Evolutionary conservation across 345 rosid species (phyloP), one percentile per base, ranked within the genome.

Genomic region (Erodium maritimum): DNA sequence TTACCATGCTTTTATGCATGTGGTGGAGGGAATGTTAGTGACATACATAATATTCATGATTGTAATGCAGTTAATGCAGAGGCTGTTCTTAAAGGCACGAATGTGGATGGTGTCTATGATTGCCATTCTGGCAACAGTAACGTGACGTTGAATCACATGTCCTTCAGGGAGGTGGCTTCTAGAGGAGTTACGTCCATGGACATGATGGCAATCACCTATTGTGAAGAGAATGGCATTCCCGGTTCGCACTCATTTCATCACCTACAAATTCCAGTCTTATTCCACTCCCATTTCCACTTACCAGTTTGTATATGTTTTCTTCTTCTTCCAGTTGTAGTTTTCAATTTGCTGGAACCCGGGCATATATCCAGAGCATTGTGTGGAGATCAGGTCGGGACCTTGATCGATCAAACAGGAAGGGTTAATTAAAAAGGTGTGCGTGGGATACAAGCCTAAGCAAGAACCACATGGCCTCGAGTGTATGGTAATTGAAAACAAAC

Each of bases 201-300:
- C 64, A 66, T 82, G 61, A 79, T 86, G 90, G 84, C 95, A 23
- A 79, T 88, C 45, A 84, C 85, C 53, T 83, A 76, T 57, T 91
- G 97, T 60, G 91, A 91, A 71, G 91, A 91, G 67, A 91, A 91
- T 19, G 74, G 73, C 70, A 88, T 91, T 72, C 95, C 97, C 50
- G 97, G 97, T 88, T 54, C 1, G 86, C 62, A 50, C 14, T 23
- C 29, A 10, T 42, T 12, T 14, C 48, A 42, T 42, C 48, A 42
- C 14, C 9, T 29, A 7, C 48, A 13, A 42, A 11, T 14, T 7
- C 17, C 48, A 42, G 3, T 42, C 12, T 13, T 42, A 16, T 42
- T 42, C 14, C 8, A 3, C 2, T 14, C 12, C 3, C 48, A 42
- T 42, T 42, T 16, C 5, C 48, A 42, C 12, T 42, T 12, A 42